Base-by-base conservation (phyloP, 306 rosid genomes). In the Pachyrhizus erosus region DNA sequence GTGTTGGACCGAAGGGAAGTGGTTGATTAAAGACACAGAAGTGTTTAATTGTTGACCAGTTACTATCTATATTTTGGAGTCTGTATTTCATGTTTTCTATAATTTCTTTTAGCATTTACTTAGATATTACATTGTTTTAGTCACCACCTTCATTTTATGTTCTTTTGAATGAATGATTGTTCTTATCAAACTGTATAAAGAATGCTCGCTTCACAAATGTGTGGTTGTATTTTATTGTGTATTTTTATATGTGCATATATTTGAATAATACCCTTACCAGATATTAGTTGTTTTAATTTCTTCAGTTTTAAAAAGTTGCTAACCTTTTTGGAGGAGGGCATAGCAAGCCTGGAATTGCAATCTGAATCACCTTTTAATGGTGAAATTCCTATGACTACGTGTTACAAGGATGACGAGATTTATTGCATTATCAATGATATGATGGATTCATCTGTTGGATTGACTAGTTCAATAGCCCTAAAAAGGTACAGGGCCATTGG, bases 261-360 rank as follows among this genome's bases (percentile, higher is more conserved):
- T 71, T 78, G 58, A 58, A 67, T 65, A 40, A 20, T 54, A 27
- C 12, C 27, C 84, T 81, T 77, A 86, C 80, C 68, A 18, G 82
- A 61, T 82, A 51, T 85, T 75, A 31, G 40, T 79, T 88, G 26
- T 70, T 58, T 84, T n/a, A n/a, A 33, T 84, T 71, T 89, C 77
- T 76, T 78, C 90, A 95, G 98, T 80, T 91, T 93, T 84, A 87
- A 87, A 84, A 93, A 86, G 90, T 84, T 95, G 89, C 78, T 89
- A 72, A 77, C 90, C 57, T 68, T 82, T 75, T 88, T 86, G 85
- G 85, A 89, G 88, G 93, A 88, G 78, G 90, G 86, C 77, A 77
- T 89, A 68, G 78, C 78, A 83, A 75, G 83, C 81, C 84, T 80
- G 83, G 84, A 84, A 73, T 87, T 74, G 57, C 82, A 76, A 61